Conservation (phyloP, 441 rosid species). For the Jatropha multifida region DNA sequence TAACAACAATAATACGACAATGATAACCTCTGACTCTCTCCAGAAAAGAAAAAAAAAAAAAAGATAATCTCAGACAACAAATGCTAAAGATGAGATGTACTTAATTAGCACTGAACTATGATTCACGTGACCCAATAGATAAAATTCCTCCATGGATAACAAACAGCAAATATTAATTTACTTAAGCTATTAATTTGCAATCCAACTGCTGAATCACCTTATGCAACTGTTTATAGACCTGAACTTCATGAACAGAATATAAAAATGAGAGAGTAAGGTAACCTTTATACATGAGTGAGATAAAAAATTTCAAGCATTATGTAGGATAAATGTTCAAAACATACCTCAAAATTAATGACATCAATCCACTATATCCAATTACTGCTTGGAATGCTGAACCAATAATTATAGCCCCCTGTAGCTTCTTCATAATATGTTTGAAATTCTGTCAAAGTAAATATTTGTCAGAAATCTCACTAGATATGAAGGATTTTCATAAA, state of each 20-base stretch:
- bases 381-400: slow-evolving; percentile 83
- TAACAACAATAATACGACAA: background rate
- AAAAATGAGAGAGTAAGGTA: background rate
- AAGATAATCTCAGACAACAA: background rate
- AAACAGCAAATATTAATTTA: background rate
- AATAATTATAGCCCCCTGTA: slow-evolving; percentile 84
- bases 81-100: background rate
- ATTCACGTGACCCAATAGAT: background rate
- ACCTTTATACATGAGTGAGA: background rate
- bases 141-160: background rate
- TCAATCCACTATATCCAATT: slow-evolving; percentile 91
- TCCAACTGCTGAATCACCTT: background rate
- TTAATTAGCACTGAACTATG: background rate
- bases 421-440: slow-evolving; percentile 92
- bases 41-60: too few species aligned
- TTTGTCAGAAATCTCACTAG: background rate
- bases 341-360: slow-evolving; percentile 80
- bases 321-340: background rate
- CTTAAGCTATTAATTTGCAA: slow-evolving; percentile 1
- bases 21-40: background rate
- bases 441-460: slow-evolving; percentile 58
- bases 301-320: background rate
- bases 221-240: background rate
- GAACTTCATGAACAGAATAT: background rate
- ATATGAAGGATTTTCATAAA: background rate